Base-by-base conservation (phyloP, 164 flowering plant genomes). In the Santalum album region DNA sequence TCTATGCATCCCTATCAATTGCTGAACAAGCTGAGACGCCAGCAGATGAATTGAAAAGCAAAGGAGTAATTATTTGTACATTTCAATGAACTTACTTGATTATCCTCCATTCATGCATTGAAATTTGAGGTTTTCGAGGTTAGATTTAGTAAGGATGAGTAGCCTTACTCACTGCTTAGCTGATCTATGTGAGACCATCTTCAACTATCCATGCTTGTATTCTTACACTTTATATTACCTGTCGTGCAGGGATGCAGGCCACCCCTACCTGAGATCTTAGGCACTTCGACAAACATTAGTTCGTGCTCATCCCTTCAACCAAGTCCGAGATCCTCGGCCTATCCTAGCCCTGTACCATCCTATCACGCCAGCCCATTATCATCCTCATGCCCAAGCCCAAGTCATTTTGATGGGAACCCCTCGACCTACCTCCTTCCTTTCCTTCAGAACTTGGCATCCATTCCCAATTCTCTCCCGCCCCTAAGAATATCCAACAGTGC, bases 401-500 rank as follows among this genome's bases (percentile, higher is more conserved):
- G 95, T 23, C 84, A 89, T 6, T 69, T 69, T 12, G 89, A 81
- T 46, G 65, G 63, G 26, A 83, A 79, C 45, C 64, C 83, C 12
- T 77, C 89, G 0, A 62, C 85, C 0, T 82, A 78, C 57, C 75
- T 82, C 53, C 78, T 83, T 10, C 95, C 98, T 7, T 82, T 83
- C 66, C 82, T 87, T 6, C 77, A 62, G 3, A 82, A 82, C 62
- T 70, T 81, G 25, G 79, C 87, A 5, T 64, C 88, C 15, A 74
- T 81, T 12, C 95, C 95, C 6, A 36, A 81, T 2, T 74, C 78
- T 35, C 80, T 90, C 1, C 96, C 98, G 12, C 82, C 84, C 45
- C 76, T 87, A 6, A 76, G 95, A 1, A 88, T 91, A 53, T 87
- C 98, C 19, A 91, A 81, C 60, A 87, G 95, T 67, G 98, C 98